phyloP scores from a whole-genome alignment of 1,139 yeast genomes.

The Diutina scorzettiae region DNA sequence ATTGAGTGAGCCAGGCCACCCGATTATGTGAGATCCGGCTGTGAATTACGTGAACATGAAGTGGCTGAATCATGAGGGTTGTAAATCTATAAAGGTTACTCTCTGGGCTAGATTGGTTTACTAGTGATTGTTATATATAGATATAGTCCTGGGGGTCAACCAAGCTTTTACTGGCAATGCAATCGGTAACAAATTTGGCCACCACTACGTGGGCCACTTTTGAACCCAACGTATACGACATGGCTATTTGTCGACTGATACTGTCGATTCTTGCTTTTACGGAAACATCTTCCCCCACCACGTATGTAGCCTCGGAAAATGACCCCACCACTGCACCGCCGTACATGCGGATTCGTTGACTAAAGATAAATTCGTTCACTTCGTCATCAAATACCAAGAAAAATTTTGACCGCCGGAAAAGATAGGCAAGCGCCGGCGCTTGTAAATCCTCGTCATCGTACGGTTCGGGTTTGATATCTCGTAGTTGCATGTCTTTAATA shows the following conservation, averaged over 20 bases:
- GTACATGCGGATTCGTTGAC: constrained; percentile 18
- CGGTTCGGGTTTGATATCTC: constrained; percentile 6
- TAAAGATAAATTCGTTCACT: constrained; percentile 8
- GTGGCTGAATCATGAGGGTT: no score
- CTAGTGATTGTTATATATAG: no score
- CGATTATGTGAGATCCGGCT: no score
- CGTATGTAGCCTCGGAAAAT: neutral
- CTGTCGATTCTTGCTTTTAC: neutral
- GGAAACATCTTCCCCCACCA: neutral
- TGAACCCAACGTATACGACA: no score
- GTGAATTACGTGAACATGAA: no score
- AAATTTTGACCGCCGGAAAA: constrained; percentile 16
- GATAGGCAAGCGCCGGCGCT: constrained; percentile 8
- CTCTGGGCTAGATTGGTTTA: no score
- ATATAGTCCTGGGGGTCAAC: neutral
- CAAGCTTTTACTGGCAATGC: neutral
- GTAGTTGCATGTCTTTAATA: neutral
- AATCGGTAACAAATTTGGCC: neutral
- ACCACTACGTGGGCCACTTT: no score
- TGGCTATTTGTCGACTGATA: neutral
- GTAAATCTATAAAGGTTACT: no score
- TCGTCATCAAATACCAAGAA: constrained; percentile 12
- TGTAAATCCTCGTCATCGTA: neutral
- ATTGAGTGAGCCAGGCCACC: no score
- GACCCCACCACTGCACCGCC: constrained; percentile 18